A percentile compares a stretch with the other conserved stretches of the same genome.
Conservation (phyloP, 139 green algal genomes). For the Astrephomene gubernaculifera region DNA sequence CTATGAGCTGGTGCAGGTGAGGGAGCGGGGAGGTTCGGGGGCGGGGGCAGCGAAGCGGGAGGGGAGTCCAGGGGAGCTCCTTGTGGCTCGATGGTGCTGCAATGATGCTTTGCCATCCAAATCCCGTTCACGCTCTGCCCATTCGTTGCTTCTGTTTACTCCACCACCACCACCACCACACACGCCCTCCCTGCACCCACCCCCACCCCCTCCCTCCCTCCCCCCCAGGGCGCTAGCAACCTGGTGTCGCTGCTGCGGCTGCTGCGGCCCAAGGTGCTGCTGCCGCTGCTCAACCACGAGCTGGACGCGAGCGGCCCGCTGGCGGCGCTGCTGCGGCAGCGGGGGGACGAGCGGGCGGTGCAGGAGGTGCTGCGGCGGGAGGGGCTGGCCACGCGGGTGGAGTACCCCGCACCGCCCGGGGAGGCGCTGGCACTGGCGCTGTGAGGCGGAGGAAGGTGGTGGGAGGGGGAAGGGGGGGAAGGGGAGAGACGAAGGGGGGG, state of each 20-base stretch:
- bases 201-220: background rate
- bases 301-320: constrained; percentile 63
- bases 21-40: background rate
- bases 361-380: constrained; percentile 12
- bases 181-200: background rate
- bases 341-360: constrained; percentile 14
- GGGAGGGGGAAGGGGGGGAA: background rate
- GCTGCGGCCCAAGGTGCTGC: constrained; percentile 63
- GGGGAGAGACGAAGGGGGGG: too few relatives aligned
- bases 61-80: too few relatives aligned
- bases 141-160: too few relatives aligned
- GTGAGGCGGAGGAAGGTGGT: constrained; percentile 1
- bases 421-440: constrained; percentile 55
- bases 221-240: constrained; percentile 59
- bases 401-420: constrained; percentile 53
- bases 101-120: too few relatives aligned
- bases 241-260: constrained; percentile 62
- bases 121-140: too few relatives aligned
- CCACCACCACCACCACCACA: background rate
- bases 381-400: constrained; percentile 38
- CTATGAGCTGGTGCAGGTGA: constrained; percentile 68
- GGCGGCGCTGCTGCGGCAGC: constrained; percentile 26
- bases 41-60: background rate
- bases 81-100: too few relatives aligned
- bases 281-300: constrained; percentile 78